These are phyloP conservation scores for Xylariaceae sp. DNA, from an alignment of 2,329 filamentous ascomycete species.

Conservation along the genomic window DNA sequence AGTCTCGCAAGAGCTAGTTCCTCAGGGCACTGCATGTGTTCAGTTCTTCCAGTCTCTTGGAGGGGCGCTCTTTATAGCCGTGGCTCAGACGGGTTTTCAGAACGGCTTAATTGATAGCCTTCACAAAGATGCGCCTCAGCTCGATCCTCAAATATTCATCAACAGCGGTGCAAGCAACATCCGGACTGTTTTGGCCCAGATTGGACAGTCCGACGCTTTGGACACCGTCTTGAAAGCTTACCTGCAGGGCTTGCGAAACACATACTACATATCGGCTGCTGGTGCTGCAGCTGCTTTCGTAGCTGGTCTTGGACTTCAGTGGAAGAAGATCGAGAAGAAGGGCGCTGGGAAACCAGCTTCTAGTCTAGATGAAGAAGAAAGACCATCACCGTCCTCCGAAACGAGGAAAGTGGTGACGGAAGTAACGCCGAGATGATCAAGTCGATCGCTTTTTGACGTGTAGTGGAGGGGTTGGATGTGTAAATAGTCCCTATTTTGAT, in stretches of 20 bases:
- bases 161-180: conserved; percentile 51
- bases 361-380: no score
- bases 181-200: conserved; percentile 37
- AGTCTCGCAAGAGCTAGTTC: conserved; percentile 44
- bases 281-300: conserved; percentile 45
- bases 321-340: conserved; percentile 50
- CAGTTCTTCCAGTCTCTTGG: conserved; percentile 63
- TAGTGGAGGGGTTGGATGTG: no score
- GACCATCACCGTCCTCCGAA: no score
- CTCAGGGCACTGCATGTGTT: conserved; percentile 48
- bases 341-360: no score
- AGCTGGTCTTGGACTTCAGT: conserved; percentile 41
- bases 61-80: conserved; percentile 61
- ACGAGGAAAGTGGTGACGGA: no score
- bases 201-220: conserved; percentile 40
- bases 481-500: no score
- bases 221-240: conserved; percentile 45
- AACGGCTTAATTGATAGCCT: conserved; percentile 58
- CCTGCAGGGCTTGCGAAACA: conserved; percentile 45
- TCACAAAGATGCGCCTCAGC: conserved; percentile 36
- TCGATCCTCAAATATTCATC: conserved; percentile 47
- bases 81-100: conserved; percentile 64
- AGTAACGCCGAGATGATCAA: no score
- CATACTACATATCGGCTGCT: conserved; percentile 50
- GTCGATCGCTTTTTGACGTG: no score